Evolutionary conservation across 306 rosid genomes (phyloP).

Genomic region (Carpinus viminea): DNA sequence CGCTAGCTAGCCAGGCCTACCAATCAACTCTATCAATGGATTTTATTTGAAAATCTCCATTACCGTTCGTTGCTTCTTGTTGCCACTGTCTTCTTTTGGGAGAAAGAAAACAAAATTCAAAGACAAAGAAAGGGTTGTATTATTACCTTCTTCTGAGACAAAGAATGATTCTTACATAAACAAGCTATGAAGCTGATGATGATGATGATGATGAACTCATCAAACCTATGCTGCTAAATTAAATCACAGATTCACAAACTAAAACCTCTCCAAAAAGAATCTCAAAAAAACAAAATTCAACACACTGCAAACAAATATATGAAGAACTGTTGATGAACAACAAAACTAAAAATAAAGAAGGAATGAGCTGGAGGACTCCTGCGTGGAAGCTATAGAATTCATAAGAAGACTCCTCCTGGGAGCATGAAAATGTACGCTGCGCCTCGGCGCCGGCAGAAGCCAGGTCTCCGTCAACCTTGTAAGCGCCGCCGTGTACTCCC

Average conservation of each 20-base stretch:
- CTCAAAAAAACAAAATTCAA: not conserved
- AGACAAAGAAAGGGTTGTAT: not conserved
- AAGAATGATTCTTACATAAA: constrained; percentile 6
- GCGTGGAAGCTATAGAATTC: constrained; percentile 33
- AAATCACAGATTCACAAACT: not conserved
- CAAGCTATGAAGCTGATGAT: not conserved
- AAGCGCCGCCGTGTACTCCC: constrained; percentile 47
- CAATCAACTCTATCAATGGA: too few relatives aligned
- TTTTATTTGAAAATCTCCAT: too few relatives aligned
- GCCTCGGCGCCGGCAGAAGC: constrained; percentile 29
- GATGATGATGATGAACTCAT: not conserved
- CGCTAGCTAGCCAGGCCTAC: too few relatives aligned
- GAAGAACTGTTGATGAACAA: not conserved
- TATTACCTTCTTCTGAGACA: not conserved
- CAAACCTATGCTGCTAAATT: not conserved
- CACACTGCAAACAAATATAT: not conserved
- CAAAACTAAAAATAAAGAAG: constrained; percentile 45
- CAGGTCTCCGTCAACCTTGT: constrained; percentile 38
- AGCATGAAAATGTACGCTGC: constrained; percentile 18
- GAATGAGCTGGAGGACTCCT: constrained; percentile 49
- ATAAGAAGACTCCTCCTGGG: constrained; percentile 37
- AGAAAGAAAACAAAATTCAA: not conserved
- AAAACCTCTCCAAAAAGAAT: not conserved
- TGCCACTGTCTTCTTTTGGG: too few relatives aligned
- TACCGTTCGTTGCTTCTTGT: too few relatives aligned